These are phyloP conservation scores for Fusarium sp. DNA, from an alignment of 2,329 filamentous ascomycete species.

Conservation along the genomic window DNA sequence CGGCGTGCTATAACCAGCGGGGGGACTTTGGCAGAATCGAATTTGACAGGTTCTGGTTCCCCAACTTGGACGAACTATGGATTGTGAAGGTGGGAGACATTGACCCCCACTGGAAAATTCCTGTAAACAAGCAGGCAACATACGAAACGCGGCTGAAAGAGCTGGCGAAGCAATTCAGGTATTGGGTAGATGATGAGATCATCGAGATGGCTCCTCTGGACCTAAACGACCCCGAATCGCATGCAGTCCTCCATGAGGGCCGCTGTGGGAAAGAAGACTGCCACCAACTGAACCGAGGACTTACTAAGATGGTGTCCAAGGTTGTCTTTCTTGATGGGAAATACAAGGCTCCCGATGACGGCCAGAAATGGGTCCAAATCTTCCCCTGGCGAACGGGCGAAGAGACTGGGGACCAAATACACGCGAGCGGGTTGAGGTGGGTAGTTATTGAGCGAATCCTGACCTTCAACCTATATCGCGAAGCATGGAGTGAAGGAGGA, in stretches of 20 bases:
- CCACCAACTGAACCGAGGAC: slow-evolving; percentile 50
- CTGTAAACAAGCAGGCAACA: slow-evolving; percentile 47
- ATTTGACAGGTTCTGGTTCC: slow-evolving; percentile 54
- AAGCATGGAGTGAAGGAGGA: slow-evolving; percentile 47
- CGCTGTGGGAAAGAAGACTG: slow-evolving; percentile 52
- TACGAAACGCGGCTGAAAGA: slow-evolving; percentile 47
- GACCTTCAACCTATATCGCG: slow-evolving; percentile 52
- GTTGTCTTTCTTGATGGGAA: slow-evolving; percentile 52
- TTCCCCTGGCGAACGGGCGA: slow-evolving; percentile 48
- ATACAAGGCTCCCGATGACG: slow-evolving; percentile 44
- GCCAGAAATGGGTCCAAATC: slow-evolving; percentile 49
- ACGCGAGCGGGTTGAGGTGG: slow-evolving; percentile 53
- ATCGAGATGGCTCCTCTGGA: slow-evolving; percentile 53
- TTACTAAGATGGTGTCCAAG: slow-evolving; percentile 54
- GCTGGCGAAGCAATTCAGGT: slow-evolving; percentile 53
- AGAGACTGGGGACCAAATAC: slow-evolving; percentile 42
- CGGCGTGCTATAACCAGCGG: slow-evolving; percentile 48
- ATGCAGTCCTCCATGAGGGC: slow-evolving; percentile 49
- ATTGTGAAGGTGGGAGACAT: slow-evolving; percentile 55
- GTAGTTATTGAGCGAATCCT: slow-evolving; percentile 53
- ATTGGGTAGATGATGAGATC: slow-evolving; percentile 53
- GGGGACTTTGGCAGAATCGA: slow-evolving; percentile 49
- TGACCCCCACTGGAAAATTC: slow-evolving; percentile 51
- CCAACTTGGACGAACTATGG: slow-evolving; percentile 53
- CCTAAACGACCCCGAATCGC: slow-evolving; percentile 50